phyloP scores from a whole-genome alignment of 345 rosid species.

The Kandelia obovata region DNA sequence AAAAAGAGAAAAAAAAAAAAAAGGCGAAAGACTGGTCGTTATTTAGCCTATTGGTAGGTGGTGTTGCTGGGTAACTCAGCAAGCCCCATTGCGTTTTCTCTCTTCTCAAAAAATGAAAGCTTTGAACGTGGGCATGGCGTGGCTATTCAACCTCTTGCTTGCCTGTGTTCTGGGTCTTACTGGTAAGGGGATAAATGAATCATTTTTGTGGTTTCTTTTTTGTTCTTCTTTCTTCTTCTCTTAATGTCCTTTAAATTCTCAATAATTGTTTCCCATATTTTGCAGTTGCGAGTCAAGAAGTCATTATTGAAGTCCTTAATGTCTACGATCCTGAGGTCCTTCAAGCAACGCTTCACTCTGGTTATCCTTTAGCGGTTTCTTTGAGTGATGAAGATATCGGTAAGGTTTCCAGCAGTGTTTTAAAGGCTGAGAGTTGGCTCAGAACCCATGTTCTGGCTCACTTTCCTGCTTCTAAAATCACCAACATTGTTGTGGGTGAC shows the following conservation, averaged over 20 bases:
- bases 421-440: slow-evolving; percentile 71
- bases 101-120: slow-evolving; percentile 5
- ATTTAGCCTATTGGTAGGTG: too few relatives aligned
- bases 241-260: neutral
- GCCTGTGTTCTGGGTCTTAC: slow-evolving; percentile 43
- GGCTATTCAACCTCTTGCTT: slow-evolving; percentile 31
- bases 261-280: neutral
- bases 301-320: slow-evolving; percentile 33
- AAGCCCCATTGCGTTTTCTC: too few relatives aligned
- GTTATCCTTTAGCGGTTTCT: slow-evolving; percentile 42
- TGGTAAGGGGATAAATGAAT: slow-evolving; percentile 29
- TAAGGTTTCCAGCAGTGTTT: slow-evolving; percentile 52
- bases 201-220: neutral
- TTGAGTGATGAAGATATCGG: slow-evolving; percentile 41
- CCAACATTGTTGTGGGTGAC: slow-evolving; percentile 55
- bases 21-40: too few relatives aligned
- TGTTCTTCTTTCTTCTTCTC: neutral
- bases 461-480: slow-evolving; percentile 58
- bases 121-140: slow-evolving; percentile 29
- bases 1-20: too few relatives aligned
- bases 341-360: slow-evolving; percentile 28
- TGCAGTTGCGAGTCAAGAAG: slow-evolving; percentile 61
- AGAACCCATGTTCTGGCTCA: slow-evolving; percentile 55
- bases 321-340: slow-evolving; percentile 32
- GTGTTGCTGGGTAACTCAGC: too few relatives aligned